These are phyloP conservation scores for Raffaelea ambrosiae DNA, from an alignment of 2,329 filamentous ascomycete species.

Conservation along the genomic window DNA sequence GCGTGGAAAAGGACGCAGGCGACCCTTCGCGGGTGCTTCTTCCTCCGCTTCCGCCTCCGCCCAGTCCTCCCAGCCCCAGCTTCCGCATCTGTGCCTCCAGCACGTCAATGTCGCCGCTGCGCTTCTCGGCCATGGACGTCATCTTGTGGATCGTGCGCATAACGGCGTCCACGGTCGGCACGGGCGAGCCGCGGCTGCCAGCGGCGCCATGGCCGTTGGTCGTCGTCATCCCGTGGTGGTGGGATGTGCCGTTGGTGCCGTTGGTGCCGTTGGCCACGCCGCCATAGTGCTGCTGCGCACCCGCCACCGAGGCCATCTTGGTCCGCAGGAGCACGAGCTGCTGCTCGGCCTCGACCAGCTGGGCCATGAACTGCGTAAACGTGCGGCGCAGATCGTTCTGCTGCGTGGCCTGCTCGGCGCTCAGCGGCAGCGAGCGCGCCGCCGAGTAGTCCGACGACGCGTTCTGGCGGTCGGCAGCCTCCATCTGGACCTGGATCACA, in stretches of 20 bases:
- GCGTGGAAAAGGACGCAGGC: constrained; percentile 30
- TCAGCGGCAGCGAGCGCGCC: constrained; percentile 64
- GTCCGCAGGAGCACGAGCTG: constrained; percentile 70
- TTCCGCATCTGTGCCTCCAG: constrained; percentile 80
- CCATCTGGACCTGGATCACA: constrained; percentile 43
- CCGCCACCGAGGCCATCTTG: constrained; percentile 55
- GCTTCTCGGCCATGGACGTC: constrained; percentile 86
- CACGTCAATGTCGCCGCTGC: constrained; percentile 82
- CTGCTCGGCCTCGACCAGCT: constrained; percentile 72
- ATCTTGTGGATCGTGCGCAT: constrained; percentile 87
- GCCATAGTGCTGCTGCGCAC: constrained; percentile 31
- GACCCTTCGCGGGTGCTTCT: constrained; percentile 32
- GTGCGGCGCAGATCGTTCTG: constrained; percentile 74
- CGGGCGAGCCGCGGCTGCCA: constrained; percentile 37
- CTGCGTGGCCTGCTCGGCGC: constrained; percentile 72
- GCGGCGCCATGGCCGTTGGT: constrained; percentile 23
- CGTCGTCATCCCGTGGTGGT: no score
- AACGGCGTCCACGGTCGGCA: constrained; percentile 85
- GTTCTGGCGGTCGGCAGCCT: not conserved
- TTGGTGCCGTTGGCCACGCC: constrained; percentile 8
- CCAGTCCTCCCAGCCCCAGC: constrained; percentile 44
- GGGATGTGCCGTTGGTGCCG: constrained; percentile 43
- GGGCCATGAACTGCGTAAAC: constrained; percentile 65
- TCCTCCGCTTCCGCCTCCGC: constrained; percentile 26
- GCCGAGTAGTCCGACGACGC: constrained; percentile 26